Evolutionary conservation across 805 yeast species (phyloP), one percentile per base, ranked within the genome.

Genomic region (Saturnispora mendoncae): DNA sequence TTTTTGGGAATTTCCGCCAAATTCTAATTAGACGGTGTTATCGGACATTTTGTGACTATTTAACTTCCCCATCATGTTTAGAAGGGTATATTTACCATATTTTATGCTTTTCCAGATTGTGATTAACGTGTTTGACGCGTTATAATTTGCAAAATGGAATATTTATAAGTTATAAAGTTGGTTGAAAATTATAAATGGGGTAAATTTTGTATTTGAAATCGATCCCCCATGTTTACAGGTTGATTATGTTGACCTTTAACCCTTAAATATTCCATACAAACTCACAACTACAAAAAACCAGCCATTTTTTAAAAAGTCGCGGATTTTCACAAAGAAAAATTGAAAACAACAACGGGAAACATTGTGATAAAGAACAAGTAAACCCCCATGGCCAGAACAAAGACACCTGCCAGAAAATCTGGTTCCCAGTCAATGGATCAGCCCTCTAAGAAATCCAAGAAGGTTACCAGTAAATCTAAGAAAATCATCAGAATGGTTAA

Each of bases 321-420:
- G 26, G 10, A 10, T 23, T 23, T 23, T 6, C 26, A 23, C 6
- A 23, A n/a, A n/a, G n/a, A n/a, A n/a, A n/a, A n/a, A n/a, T n/a
- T 15, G 18, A 21, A 13, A 33, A 21, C 36, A 33, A 33, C 36
- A 14, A n/a, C 23, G 27, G 14, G 27, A 15, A 21, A 18, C 20
- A 6, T 28, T 28, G 14, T 28, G 32, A 15, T 15, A 28, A 28
- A 28, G 6, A n/a, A 13, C 7, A 19, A 27, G n/a, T n/a, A n/a
- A n/a, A n/a, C n/a, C n/a, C n/a, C n/a, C 32, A 41, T 33, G 37
- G 36, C 41, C 6, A 37, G 33, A 24, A 33, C 31, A 2, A 28
- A 41, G 26, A 29, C 36, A 6, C 29, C 42, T 4, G 28, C 46
- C 8, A 38, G 35, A 28, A 32, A 41, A 31, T 35, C 38, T 17